These are phyloP conservation scores for Vitis vinifera DNA, from an alignment of 164 flowering plant species.

Conservation along the genomic window DNA sequence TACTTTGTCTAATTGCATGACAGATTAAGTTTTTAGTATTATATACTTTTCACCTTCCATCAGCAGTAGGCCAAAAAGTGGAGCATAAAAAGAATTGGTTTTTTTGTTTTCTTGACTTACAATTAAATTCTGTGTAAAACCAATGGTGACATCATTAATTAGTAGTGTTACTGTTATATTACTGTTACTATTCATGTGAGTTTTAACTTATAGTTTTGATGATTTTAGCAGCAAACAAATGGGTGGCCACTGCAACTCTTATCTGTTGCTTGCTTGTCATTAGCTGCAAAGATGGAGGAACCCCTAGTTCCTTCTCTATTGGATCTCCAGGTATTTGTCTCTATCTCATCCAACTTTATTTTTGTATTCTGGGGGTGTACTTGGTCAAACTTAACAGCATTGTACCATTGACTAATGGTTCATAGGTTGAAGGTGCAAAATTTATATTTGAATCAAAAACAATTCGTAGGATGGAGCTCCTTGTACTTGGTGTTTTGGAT, in stretches of 20 bases:
- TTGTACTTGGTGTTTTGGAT: conserved; percentile 62
- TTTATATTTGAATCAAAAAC: conserved; percentile 73
- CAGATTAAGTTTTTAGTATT: too few species aligned
- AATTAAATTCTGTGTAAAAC: too few species aligned
- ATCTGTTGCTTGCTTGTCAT: conserved; percentile 83
- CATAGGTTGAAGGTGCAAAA: conserved; percentile 61
- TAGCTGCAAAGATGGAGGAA: conserved; percentile 99
- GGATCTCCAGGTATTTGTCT: conserved; percentile 71
- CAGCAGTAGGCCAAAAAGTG: too few species aligned
- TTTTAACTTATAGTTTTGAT: neutral
- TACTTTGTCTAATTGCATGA: too few species aligned
- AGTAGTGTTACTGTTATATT: too few species aligned
- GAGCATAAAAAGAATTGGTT: too few species aligned
- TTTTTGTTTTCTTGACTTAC: too few species aligned
- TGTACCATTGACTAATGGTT: neutral
- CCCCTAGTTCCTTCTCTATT: conserved; percentile 77
- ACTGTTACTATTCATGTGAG: neutral
- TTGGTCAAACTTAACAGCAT: neutral
- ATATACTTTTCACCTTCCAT: too few species aligned
- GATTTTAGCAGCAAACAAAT: conserved; percentile 47
- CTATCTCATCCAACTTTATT: neutral
- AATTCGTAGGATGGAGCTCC: conserved; percentile 76
- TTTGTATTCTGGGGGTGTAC: neutral
- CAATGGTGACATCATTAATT: too few species aligned
- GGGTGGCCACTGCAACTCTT: conserved; percentile 92